Conservation (phyloP, 495 filamentous ascomycete species). For the Melanomma pulvis-pyrius region DNA sequence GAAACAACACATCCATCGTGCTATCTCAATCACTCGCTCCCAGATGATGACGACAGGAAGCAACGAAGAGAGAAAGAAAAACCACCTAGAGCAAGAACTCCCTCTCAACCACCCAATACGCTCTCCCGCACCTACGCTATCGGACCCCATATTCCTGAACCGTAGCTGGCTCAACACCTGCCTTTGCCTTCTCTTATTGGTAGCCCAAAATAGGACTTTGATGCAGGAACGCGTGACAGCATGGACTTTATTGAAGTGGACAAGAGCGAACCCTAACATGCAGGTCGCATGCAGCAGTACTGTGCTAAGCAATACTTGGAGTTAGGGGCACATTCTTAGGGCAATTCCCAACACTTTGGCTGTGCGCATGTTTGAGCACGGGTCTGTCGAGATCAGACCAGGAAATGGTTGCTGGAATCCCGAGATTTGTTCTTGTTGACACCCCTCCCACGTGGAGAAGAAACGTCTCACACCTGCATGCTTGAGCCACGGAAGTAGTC, state of each 20-base stretch:
- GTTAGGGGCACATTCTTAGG: background rate
- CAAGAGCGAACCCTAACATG: background rate
- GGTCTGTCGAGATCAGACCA: background rate
- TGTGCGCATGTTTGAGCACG: constrained; percentile 1
- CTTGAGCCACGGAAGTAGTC: background rate
- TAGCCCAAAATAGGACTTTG: background rate
- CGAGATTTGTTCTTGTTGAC: background rate
- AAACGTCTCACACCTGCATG: background rate
- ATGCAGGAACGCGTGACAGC: background rate
- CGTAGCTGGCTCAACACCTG: background rate
- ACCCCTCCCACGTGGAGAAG: background rate
- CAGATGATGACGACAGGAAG: no score
- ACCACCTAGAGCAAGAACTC: no score
- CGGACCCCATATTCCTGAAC: no score
- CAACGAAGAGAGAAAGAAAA: no score
- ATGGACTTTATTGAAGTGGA: background rate
- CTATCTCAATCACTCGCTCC: no score
- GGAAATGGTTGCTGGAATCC: background rate
- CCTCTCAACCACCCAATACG: no score
- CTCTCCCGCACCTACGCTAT: no score
- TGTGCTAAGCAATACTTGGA: background rate
- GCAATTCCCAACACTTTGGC: constrained; percentile 1
- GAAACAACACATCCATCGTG: no score
- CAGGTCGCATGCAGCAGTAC: background rate
- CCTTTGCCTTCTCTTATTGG: background rate